Evolutionary conservation across 805 yeast species (phyloP), one percentile per base, ranked within the genome.

Genomic region (Candida parachauliodes): DNA sequence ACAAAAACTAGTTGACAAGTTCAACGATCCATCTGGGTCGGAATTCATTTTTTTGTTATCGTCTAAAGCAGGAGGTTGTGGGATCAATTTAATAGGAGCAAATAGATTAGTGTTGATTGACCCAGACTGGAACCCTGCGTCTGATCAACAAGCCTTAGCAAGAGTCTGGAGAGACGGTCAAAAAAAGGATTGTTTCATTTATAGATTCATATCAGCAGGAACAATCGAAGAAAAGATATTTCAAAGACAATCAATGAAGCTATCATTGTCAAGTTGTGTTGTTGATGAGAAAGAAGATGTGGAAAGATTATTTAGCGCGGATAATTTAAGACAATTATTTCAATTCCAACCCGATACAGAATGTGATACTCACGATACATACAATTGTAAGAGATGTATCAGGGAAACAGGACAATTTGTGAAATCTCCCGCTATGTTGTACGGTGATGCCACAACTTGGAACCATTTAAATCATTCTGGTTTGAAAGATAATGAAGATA

Each of bases 151-250:
- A 62, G 98, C 98, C 0, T 69, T 93, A 44, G 98, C 98, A 0
- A 76, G 98, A 59, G 96, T 93, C 4, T 93, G 98, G 98, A 80
- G 98, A 71, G 98, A 93, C 63, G 98, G 98, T 0, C 98, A 91
- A 55, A 91, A 86, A 70, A 93, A 91, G 60, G 95, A 86, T 58
- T 93, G 98, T 65, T 91, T 83, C 52, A 93, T 91, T 28, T 93
- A 93, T 59, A 71, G 98, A 48, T 89, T 93, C 49, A 89, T 91
- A 40, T 76, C 94, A 5, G 88, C 98, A 0, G 98, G 98, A 9
- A 79, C 96, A 1, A 93, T 91, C 37, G 98, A 91, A 53, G 98
- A 91, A 52, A 93, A 93, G 60, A 93, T 93, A 23, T 88, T 85
- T 60, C 98, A 93, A 64, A 70, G 98, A 38, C 98, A 93, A 56